Conservation (phyloP, 371 early-diverging fungal genomes). For the Vairimorpha ceranae region DNA sequence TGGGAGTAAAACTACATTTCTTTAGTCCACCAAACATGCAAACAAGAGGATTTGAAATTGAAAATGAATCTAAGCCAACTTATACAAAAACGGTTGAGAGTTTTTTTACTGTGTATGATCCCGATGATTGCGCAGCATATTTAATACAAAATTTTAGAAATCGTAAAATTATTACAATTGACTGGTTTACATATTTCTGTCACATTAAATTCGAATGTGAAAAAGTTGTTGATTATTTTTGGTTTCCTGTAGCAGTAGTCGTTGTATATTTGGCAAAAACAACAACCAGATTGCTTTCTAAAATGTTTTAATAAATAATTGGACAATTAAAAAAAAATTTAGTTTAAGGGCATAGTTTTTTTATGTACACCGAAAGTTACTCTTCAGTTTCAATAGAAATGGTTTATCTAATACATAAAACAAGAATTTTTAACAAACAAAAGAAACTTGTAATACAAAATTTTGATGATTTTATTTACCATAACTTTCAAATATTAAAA, state of each 20-base stretch:
- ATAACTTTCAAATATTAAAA: neutral
- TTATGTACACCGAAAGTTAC: too few relatives aligned
- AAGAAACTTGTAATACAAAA: neutral
- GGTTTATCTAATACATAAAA: neutral
- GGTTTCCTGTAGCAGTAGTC: constrained; percentile 38
- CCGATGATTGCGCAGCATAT: constrained; percentile 25
- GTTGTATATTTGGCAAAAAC: constrained; percentile 7
- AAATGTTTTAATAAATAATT: neutral
- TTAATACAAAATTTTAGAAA: constrained; percentile 31
- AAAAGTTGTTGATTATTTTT: constrained; percentile 38
- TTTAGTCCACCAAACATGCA: constrained; percentile 73
- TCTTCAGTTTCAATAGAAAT: neutral
- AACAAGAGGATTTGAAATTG: constrained; percentile 71
- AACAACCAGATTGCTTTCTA: neutral
- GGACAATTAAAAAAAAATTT: neutral
- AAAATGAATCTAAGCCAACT: constrained; percentile 72
- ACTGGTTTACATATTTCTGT: constrained; percentile 39
- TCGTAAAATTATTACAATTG: constrained; percentile 21
- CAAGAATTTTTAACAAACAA: neutral
- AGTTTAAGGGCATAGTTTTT: too few relatives aligned
- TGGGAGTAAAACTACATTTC: constrained; percentile 69
- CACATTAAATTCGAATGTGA: constrained; percentile 31
- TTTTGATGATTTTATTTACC: neutral
- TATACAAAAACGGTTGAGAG: constrained; percentile 73
- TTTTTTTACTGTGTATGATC: neutral